These are phyloP conservation scores for Neofusicoccum kwambonambiense DNA, from an alignment of 2,329 filamentous ascomycete species.

Conservation along the genomic window DNA sequence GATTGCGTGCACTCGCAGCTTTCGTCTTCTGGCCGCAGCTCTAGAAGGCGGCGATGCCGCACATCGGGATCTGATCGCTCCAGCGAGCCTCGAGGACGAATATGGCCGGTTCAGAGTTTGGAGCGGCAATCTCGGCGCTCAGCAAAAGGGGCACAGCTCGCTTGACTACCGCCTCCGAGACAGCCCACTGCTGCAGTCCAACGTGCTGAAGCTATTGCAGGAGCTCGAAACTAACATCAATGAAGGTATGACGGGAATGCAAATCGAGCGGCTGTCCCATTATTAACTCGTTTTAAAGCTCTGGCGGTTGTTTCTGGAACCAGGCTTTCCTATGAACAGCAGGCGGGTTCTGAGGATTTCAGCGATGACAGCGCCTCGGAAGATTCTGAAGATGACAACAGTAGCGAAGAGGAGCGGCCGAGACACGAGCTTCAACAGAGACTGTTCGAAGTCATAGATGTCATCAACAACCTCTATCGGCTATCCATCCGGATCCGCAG, in stretches of 20 bases:
- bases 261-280: neutral
- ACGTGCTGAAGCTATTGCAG: slow-evolving; percentile 33
- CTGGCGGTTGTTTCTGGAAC: slow-evolving; percentile 28
- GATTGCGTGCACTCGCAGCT: slow-evolving; percentile 31
- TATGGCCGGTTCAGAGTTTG: slow-evolving; percentile 38
- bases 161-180: slow-evolving; percentile 39
- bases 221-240: slow-evolving; percentile 33
- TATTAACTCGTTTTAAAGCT: slow-evolving; percentile 21
- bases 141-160: slow-evolving; percentile 38
- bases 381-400: slow-evolving; percentile 30
- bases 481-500: slow-evolving; percentile 37
- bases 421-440: slow-evolving; percentile 35
- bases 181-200: slow-evolving; percentile 33
- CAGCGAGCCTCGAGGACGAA: slow-evolving; percentile 35
- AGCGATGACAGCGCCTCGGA: slow-evolving; percentile 23
- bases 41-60: slow-evolving; percentile 23
- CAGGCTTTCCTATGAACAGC: slow-evolving; percentile 36
- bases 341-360: slow-evolving; percentile 22
- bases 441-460: slow-evolving; percentile 37
- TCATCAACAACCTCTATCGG: slow-evolving; percentile 39
- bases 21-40: slow-evolving; percentile 27
- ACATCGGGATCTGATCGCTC: slow-evolving; percentile 23
- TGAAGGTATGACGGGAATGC: slow-evolving; percentile 18
- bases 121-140: slow-evolving; percentile 35
- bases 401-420: slow-evolving; percentile 23